These are phyloP conservation scores for Yamadazyma kitorensis DNA, from an alignment of 805 yeast genomes.

Conservation along the genomic window DNA sequence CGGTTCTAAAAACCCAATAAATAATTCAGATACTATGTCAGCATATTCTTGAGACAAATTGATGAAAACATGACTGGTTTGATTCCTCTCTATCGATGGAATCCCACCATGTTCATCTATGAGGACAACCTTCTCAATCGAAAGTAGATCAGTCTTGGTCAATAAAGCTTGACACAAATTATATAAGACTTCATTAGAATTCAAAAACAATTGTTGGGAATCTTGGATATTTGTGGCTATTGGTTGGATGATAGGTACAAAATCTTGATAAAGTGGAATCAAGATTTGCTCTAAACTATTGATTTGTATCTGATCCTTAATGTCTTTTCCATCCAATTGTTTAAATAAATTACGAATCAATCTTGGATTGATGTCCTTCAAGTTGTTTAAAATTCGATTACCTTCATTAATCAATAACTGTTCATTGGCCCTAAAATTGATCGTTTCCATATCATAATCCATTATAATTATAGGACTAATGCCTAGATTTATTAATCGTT, in stretches of 20 bases:
- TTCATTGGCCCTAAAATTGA: slow-evolving; percentile 29
- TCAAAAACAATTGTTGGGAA: slow-evolving; percentile 24
- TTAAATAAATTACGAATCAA: slow-evolving; percentile 22
- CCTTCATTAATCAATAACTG: slow-evolving; percentile 30
- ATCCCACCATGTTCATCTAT: slow-evolving; percentile 87
- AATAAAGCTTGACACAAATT: slow-evolving; percentile 24
- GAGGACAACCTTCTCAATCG: slow-evolving; percentile 78
- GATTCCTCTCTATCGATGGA: slow-evolving; percentile 79
- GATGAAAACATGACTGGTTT: slow-evolving; percentile 82
- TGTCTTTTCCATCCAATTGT: slow-evolving; percentile 3
- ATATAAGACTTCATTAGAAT: slow-evolving; percentile 22
- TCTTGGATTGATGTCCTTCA: slow-evolving; percentile 22
- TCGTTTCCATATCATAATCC: slow-evolving; percentile 38
- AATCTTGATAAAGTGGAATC: slow-evolving; percentile 41
- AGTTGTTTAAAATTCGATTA: slow-evolving; percentile 22
- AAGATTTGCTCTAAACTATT: slow-evolving; percentile 29
- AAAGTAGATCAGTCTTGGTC: slow-evolving; percentile 28
- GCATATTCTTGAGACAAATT: slow-evolving; percentile 80
- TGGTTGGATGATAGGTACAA: slow-evolving; percentile 69
- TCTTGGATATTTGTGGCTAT: slow-evolving; percentile 37
- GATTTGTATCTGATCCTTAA: slow-evolving; percentile 13
- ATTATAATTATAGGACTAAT: slow-evolving; percentile 69
- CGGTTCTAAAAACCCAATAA: slow-evolving; percentile 52
- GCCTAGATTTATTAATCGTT: slow-evolving; percentile 59
- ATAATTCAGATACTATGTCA: slow-evolving; percentile 61